Base-by-base conservation (phyloP, 2,329 filamentous ascomycete genomes). In the Botrytis squamosa region DNA sequence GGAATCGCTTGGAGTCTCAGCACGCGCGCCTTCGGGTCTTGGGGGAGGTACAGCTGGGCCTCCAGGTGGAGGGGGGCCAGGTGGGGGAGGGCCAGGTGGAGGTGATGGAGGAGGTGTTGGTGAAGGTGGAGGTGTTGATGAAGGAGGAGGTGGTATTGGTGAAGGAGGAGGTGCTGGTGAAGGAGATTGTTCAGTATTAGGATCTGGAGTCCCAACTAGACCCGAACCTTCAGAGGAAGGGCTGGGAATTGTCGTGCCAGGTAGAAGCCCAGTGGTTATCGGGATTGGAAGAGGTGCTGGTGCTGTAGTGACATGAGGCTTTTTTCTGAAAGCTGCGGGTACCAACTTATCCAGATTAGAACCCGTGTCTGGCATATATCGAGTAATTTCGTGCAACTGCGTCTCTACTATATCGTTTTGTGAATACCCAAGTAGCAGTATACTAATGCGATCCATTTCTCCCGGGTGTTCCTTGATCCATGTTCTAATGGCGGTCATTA, bases 101-200 rank as follows among this genome's bases (percentile, higher is more conserved):
- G 20, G n/a, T 33, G 3, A 33, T 9, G 42, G n/a, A n/a, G 42
- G 64, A 44, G 40, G 14, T 3, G 3, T 1, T 14, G 38, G 4
- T 16, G 44, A 22, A 14, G 20, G 25, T 7, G 64, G 16, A 7
- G 40, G 40, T 0, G 6, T 0, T 4, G 64, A 12, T 33, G 33
- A 33, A 33, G 42, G 60, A 18, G 42, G 63, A 46, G 63, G n/a
- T 29, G 62, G 29, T 29, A 29, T 33, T 33, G n/a, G 42, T 65
- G 63, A 65, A 25, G 42, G 60, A n/a, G 63, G 63, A 46, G 63
- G n/a, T 29, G 62, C 22, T 33, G n/a, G 63, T 65, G 63, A 65
- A 25, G 2, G 2, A 8, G 63, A 36, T 36, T 18, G 38, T 36
- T 38, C 60, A 20, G 63, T 46, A 8, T 5, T 3, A 44, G 63